Base-by-base conservation (phyloP, 2,329 filamentous ascomycete genomes). In the Colletotrichum sp. region DNA sequence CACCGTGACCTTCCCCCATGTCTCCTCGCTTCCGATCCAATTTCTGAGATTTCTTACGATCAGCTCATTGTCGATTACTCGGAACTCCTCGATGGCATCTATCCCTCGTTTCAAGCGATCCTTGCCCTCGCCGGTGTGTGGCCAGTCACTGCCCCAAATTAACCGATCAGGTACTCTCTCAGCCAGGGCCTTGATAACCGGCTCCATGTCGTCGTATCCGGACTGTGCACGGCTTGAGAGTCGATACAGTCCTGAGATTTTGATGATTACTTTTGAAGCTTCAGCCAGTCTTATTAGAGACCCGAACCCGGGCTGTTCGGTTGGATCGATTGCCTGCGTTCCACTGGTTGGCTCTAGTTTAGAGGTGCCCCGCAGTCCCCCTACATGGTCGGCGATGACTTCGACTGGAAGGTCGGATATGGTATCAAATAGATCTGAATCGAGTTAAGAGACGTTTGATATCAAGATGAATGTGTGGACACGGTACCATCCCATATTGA, bases 91-190 rank as follows among this genome's bases (percentile, higher is more conserved):
- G 12, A 67, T 49, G 6, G 18, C 21, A 10, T 55, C 21, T 13
- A 8, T 28, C 0, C 52, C 72, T 16, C 32, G 24, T 13, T 34
- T 52, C 6, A 64, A 4, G 5, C 70, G 59, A n/a, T 66, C 60
- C 10, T 34, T 28, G 8, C 62, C 71, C 6, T 77, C 68, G 12
- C 76, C 71, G 10, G 71, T 77, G 18, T 78, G 75, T 12, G 64
- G 71, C 64, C 68, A 75, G 32, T 77, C 75, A 30, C 76, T 77
- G 5, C 59, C 68, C 59, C 62, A 75, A 30, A 77, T 26, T 13
- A 77, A 26, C 10, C 52, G 63, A 59, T 68, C 67, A 4, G 59
- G 68, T 10, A 67, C 59, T 8, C 65, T 21, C 15, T 71, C 55
- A 2, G 59, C 68, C n/a, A 78, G 10, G 3, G 34, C 36, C 5